Evolutionary conservation across 371 early-diverging fungal species (phyloP), one percentile per base, ranked within the genome.

Genomic region (Gilbertella persicaria): DNA sequence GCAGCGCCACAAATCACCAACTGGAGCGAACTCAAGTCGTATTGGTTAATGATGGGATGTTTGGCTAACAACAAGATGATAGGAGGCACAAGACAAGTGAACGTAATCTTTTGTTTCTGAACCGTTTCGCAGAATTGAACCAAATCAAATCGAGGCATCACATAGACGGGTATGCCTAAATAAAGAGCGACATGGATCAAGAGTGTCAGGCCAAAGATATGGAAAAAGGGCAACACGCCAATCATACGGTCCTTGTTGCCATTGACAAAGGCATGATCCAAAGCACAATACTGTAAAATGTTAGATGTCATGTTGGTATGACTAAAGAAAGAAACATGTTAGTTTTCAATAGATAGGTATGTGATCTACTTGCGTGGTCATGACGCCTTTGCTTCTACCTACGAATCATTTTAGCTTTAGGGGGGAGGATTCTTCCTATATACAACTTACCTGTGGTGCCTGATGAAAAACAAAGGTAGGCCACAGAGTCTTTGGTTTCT

Each of bases 221-320:
- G 94, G 71, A 82, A 94, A 53, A 88, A 86, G 4, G 93, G 93
- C 40, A 92, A 76, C 26, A 89, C 74, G 2, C 82, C 91, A 28
- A 89, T 44, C 25, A 46, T 50, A 13, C 39, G 39, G 17, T 60
- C 61, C 1, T 48, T 69, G 12, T 37, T 28, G 2, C 42, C 42
- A 30, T 66, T 50, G 45, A 68, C 40, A 26, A 40, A 17, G 3
- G 36, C 26, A 7, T 46, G 42, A 9, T 71, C 83, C 5, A 69
- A 13, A 3, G 68, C 44, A 14, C 50, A 19, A 24, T 59, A 55
- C 59, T 93, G 94, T n/a, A 71, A 56, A 7, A 86, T 58, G 53
- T 92, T 92, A 38, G 88, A 60, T 3, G 85, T 73, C 10, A 94
- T 75, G 59, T 95, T 96, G 50, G 63, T 55, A 60, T 95, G 94